Conservation (phyloP, 257 asterid genomes). For the Galeopsis tetrahit region DNA sequence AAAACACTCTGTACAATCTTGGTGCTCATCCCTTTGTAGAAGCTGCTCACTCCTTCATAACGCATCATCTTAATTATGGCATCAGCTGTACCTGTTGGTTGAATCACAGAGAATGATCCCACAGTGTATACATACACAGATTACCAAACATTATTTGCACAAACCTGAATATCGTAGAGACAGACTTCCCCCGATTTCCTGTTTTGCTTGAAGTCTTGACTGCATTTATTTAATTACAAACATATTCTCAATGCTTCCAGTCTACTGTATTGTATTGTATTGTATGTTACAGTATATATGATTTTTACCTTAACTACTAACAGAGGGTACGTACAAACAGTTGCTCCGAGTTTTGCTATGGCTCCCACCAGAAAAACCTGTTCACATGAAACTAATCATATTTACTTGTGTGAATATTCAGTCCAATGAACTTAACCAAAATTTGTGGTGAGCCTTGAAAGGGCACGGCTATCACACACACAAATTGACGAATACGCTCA, state of each 20-base stretch:
- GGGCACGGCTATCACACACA: no score
- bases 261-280: no score
- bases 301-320: constrained; percentile 82
- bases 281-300: background rate
- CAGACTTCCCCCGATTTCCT: constrained; percentile 80
- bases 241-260: no score
- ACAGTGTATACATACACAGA: background rate
- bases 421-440: no score
- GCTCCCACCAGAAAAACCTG: constrained; percentile 84
- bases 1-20: constrained; percentile 91
- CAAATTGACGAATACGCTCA: no score
- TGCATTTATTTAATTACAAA: constrained; percentile 44
- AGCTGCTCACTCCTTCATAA: constrained; percentile 76
- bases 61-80: constrained; percentile 84
- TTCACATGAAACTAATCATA: constrained; percentile 23
- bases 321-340: constrained; percentile 85
- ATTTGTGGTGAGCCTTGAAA: background rate
- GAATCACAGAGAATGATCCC: constrained; percentile 11
- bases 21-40: constrained; percentile 96
- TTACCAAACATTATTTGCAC: constrained; percentile 6
- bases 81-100: constrained; percentile 69
- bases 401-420: no score
- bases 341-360: constrained; percentile 92
- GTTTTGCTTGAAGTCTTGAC: constrained; percentile 99
- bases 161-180: constrained; percentile 85